Evolutionary conservation across 2,329 filamentous ascomycete genomes (phyloP).

Genomic region (Rhytidhysteron rufulum): DNA sequence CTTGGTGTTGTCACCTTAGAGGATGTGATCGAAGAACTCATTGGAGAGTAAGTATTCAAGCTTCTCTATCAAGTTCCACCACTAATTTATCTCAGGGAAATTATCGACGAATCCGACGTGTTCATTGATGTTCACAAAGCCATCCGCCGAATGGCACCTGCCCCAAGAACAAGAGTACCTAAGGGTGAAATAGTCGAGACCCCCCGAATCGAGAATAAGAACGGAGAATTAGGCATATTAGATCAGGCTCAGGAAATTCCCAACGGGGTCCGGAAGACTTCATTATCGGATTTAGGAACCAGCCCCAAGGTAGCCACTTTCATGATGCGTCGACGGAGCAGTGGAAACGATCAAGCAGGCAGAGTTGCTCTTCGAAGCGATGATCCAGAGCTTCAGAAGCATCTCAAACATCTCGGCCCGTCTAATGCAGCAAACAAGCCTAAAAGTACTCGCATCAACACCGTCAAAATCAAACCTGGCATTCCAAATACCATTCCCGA

Average conservation of each 20-base stretch:
- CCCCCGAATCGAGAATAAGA: conserved; percentile 14
- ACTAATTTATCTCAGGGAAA: conserved; percentile 62
- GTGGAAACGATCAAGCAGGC: conserved; percentile 28
- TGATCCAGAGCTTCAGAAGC: conserved; percentile 55
- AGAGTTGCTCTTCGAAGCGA: conserved; percentile 45
- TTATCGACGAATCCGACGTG: conserved; percentile 97
- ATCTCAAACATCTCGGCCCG: conserved; percentile 61
- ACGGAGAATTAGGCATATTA: too few species aligned
- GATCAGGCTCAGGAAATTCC: conserved; percentile 10
- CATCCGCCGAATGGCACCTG: conserved; percentile 81
- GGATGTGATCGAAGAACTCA: conserved; percentile 97
- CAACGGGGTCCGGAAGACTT: conserved; percentile 19
- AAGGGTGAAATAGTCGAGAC: conserved; percentile 49
- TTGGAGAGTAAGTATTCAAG: conserved; percentile 73
- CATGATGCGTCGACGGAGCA: conserved; percentile 44
- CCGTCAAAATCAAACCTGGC: conserved; percentile 64
- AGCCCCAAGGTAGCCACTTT: conserved; percentile 36
- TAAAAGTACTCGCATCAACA: conserved; percentile 57
- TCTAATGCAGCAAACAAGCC: conserved; percentile 60
- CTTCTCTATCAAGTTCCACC: background rate
- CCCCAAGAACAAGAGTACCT: conserved; percentile 70
- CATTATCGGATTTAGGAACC: conserved; percentile 25
- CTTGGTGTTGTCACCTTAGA: conserved; percentile 93
- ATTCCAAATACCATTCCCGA: conserved; percentile 41
- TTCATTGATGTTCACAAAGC: conserved; percentile 98